phyloP scores from a whole-genome alignment of 148 eudicot species.

The Spergularia bocconei region DNA sequence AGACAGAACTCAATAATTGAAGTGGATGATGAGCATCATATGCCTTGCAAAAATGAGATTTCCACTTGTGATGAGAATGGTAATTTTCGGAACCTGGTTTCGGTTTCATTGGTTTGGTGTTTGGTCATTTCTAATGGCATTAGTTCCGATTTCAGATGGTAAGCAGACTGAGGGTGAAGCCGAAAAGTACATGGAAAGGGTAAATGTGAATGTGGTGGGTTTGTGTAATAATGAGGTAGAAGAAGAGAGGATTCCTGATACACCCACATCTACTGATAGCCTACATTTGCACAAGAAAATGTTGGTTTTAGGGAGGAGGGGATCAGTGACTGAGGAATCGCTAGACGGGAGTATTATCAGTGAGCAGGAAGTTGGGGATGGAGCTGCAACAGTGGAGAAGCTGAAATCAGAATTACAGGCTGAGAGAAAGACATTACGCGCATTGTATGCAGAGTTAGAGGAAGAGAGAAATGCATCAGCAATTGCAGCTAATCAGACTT shows the following conservation, averaged over 20 bases:
- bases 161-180: conserved; percentile 35
- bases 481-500: conserved; percentile 76
- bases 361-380: conserved; percentile 55
- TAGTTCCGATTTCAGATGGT: conserved; percentile 37
- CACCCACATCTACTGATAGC: conserved; percentile 57
- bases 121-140: conserved; percentile 15
- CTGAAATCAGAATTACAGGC: conserved; percentile 51
- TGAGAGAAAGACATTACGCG: conserved; percentile 63
- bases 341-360: conserved; percentile 60
- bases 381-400: conserved; percentile 37
- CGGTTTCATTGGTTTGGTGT: not conserved
- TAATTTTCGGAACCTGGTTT: not conserved
- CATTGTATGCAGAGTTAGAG: conserved; percentile 67
- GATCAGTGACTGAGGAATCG: conserved; percentile 57
- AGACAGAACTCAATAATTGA: conserved; percentile 31
- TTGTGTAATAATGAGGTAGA: conserved; percentile 42
- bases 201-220: conserved; percentile 17
- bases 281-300: conserved; percentile 51
- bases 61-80: conserved; percentile 20
- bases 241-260: conserved; percentile 67
- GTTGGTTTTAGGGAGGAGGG: conserved; percentile 45
- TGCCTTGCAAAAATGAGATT: conserved; percentile 26
- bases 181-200: conserved; percentile 22
- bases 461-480: conserved; percentile 93
- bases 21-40: conserved; percentile 36